Evolutionary conservation across 208 protist species (phyloP).

Genomic region (Angomonas ambiguus): DNA sequence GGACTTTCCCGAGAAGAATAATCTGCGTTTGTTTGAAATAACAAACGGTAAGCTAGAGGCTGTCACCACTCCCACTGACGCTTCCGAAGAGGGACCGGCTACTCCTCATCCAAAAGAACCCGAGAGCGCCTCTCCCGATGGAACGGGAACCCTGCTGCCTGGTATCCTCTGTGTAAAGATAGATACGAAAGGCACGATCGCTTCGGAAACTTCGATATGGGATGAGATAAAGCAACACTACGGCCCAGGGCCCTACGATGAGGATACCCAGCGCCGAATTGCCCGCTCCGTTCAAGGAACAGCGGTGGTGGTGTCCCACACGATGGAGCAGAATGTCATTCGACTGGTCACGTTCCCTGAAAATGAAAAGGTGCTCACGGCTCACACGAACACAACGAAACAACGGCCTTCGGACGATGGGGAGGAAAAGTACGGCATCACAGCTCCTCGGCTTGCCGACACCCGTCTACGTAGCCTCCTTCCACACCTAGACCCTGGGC

Average conservation of each 20-base stretch:
- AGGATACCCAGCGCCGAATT: constrained; percentile 57
- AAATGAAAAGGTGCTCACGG: background rate
- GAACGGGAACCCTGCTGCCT: constrained; percentile 8
- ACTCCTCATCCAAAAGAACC: background rate
- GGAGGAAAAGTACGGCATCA: constrained; percentile 1
- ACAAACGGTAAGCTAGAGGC: background rate
- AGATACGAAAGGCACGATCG: constrained; percentile 85
- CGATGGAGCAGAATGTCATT: constrained; percentile 68
- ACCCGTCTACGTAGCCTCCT: constrained; percentile 27
- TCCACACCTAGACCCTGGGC: constrained; percentile 46
- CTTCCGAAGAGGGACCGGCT: background rate
- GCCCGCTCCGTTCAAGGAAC: constrained; percentile 53
- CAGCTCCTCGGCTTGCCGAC: background rate
- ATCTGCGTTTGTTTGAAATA: constrained; percentile 68
- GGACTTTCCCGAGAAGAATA: constrained; percentile 46
- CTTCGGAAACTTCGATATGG: constrained; percentile 74
- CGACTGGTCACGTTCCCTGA: constrained; percentile 57
- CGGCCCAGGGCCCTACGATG: constrained; percentile 72
- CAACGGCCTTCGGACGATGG: background rate
- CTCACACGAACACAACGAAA: background rate
- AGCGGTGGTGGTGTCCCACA: constrained; percentile 61
- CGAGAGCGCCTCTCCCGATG: background rate
- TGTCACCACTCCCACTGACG: background rate
- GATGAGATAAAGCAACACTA: constrained; percentile 82
- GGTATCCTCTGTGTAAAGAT: constrained; percentile 67